These are phyloP conservation scores for Candida parachauliodes DNA, from an alignment of 805 yeast genomes.

Conservation along the genomic window DNA sequence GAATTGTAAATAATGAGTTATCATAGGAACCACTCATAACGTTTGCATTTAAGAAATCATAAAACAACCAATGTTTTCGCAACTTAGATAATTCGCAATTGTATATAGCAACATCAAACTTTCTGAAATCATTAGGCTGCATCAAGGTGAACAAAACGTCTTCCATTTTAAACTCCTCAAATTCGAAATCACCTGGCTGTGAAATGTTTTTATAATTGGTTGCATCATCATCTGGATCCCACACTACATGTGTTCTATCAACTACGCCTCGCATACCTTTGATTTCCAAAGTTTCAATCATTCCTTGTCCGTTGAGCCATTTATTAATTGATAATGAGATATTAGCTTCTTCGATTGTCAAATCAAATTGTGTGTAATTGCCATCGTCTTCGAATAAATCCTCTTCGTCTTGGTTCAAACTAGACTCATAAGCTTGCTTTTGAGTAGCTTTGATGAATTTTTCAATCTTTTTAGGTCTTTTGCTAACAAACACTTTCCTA, in stretches of 20 bases:
- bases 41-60: constrained; percentile 80
- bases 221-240: constrained; percentile 83
- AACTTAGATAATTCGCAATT: constrained; percentile 75
- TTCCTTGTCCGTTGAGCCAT: constrained; percentile 89
- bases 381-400: constrained; percentile 69
- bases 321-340: constrained; percentile 76
- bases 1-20: constrained; percentile 87
- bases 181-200: constrained; percentile 89
- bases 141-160: constrained; percentile 78
- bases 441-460: constrained; percentile 70
- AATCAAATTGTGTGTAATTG: constrained; percentile 92
- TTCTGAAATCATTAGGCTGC: constrained; percentile 79
- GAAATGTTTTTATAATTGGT: constrained; percentile 70
- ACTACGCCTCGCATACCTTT: constrained; percentile 89
- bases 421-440: constrained; percentile 62
- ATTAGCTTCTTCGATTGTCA: constrained; percentile 81
- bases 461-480: constrained; percentile 63
- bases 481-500: constrained; percentile 79
- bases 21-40: constrained; percentile 89
- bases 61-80: constrained; percentile 90
- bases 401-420: constrained; percentile 20
- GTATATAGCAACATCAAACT: constrained; percentile 84
- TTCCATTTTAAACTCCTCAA: constrained; percentile 75
- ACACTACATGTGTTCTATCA: constrained; percentile 81
- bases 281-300: constrained; percentile 69